These are phyloP conservation scores for Lachnellula occidentalis DNA, from an alignment of 2,329 filamentous ascomycete genomes.

Conservation along the genomic window DNA sequence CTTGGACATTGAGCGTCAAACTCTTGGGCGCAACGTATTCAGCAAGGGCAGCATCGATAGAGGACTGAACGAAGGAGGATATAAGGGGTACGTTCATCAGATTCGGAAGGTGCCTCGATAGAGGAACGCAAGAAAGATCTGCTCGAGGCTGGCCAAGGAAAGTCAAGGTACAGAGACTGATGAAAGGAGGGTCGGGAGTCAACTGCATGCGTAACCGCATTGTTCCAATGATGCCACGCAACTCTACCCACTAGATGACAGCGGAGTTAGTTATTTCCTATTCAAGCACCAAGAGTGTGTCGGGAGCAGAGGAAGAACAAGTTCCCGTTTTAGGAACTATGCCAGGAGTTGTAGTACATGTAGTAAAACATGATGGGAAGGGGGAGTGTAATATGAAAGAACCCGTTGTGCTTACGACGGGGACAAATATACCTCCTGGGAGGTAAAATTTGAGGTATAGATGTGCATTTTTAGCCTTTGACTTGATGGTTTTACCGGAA, in stretches of 20 bases:
- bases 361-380: too few relatives aligned
- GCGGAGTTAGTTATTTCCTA: too few relatives aligned
- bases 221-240: conserved; percentile 66
- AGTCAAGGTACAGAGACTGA: conserved; percentile 67
- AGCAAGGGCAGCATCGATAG: conserved; percentile 67
- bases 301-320: too few relatives aligned
- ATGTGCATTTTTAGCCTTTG: conserved; percentile 67
- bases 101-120: conserved; percentile 64
- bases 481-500: conserved; percentile 52
- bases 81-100: conserved; percentile 72
- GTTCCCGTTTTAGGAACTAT: too few relatives aligned
- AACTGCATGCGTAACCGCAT: conserved; percentile 65
- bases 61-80: conserved; percentile 68
- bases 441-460: conserved; percentile 68
- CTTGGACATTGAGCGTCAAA: conserved; percentile 66
- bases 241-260: conserved; percentile 56
- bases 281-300: too few relatives aligned
- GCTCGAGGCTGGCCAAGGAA: conserved; percentile 72
- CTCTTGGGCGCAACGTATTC: conserved; percentile 75
- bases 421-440: conserved; percentile 45
- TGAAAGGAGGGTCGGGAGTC: conserved; percentile 71
- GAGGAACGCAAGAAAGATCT: conserved; percentile 62
- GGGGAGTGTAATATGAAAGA: too few relatives aligned
- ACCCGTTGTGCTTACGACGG: conserved; percentile 37
- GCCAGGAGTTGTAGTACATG: too few relatives aligned